Conservation (phyloP, 352 stramenopile species). For the Globisporangium paroecandrum region DNA sequence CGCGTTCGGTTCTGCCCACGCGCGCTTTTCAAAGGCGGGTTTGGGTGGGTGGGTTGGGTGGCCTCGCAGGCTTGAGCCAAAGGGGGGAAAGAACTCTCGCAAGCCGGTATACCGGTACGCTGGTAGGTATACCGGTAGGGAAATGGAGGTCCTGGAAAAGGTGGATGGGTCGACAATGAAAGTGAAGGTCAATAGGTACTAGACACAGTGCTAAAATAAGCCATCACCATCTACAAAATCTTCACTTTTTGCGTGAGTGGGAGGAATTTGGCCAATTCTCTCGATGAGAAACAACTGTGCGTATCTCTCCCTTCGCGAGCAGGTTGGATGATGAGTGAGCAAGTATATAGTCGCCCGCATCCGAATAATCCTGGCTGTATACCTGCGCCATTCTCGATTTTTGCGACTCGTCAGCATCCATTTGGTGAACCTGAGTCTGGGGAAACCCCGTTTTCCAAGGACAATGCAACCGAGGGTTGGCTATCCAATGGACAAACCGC, state of each 20-base stretch:
- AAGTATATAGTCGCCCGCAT: background rate
- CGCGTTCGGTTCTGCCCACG: background rate
- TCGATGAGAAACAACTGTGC: background rate
- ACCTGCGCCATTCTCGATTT: too few relatives aligned
- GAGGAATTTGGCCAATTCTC: background rate
- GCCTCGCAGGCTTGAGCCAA: background rate
- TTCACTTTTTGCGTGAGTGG: too few relatives aligned
- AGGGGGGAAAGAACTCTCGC: background rate
- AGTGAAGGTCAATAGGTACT: background rate
- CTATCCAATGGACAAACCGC: too few relatives aligned
- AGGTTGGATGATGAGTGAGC: background rate
- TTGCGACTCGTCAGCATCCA: too few relatives aligned
- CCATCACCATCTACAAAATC: too few relatives aligned
- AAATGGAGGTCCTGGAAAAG: background rate
- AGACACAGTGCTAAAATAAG: background rate
- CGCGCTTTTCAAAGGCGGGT: constrained; percentile 9
- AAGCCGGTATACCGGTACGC: too few relatives aligned
- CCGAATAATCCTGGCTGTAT: too few relatives aligned
- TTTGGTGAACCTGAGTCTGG: too few relatives aligned
- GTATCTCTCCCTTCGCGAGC: background rate
- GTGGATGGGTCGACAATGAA: background rate
- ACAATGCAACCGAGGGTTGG: too few relatives aligned
- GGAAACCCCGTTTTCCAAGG: too few relatives aligned
- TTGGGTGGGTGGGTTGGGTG: constrained; percentile 5
- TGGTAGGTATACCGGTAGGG: background rate